Base-by-base conservation (phyloP, 495 filamentous ascomycete species). In the Opeltia flavorubescens region DNA sequence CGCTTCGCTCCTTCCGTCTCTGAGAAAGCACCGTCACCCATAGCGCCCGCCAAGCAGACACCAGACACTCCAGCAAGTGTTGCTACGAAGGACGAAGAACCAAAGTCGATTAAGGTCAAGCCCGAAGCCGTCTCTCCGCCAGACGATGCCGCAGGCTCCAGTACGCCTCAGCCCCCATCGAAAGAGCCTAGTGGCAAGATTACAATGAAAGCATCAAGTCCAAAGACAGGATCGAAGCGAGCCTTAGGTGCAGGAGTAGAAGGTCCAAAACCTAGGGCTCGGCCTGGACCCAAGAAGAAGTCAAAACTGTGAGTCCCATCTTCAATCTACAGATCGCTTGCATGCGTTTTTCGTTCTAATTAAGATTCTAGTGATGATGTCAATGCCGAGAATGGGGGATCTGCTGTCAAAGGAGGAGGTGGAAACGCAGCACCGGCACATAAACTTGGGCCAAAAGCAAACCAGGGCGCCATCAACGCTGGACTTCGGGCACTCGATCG, bases 381-480 rank as follows among this genome's bases (percentile, higher is more conserved):
- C 46, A 67, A 67, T 26, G 62, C 70, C 50, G 79, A 81, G 42
- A 62, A 67, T 40, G 50, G 66, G 23, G 71, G 67, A 47, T 50
- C 49, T 35, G 46, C 44, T 26, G 46, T 33, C 25, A 44, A 56
- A 15, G 46, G 52, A 57, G 47, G 52, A 15, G 58, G 57, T 38
- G 56, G 59, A 12, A 35, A 60, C 23, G 43, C 56, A 44, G 50
- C 52, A 36, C 50, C 71, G 17, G 61, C 72, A 34, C 84, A 86
- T 57, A 93, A 91, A 60, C 82, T 96, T 18, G 89, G 89, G 9
- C 91, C 91, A 43, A 98, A 96, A 66, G 89, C 91, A 35, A 98
- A 96, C 64, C 86, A 91, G 56, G 91, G 91, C 47, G 89, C 89
- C 47, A 98, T 98, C 70, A 98, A 98, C 59, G 91, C 93, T 42